Percentiles rank a stretch among this genome's conserved stretches.
phyloP scores from a whole-genome alignment of 768 basidiomycete genomes.

The Mrakia gelida region DNA sequence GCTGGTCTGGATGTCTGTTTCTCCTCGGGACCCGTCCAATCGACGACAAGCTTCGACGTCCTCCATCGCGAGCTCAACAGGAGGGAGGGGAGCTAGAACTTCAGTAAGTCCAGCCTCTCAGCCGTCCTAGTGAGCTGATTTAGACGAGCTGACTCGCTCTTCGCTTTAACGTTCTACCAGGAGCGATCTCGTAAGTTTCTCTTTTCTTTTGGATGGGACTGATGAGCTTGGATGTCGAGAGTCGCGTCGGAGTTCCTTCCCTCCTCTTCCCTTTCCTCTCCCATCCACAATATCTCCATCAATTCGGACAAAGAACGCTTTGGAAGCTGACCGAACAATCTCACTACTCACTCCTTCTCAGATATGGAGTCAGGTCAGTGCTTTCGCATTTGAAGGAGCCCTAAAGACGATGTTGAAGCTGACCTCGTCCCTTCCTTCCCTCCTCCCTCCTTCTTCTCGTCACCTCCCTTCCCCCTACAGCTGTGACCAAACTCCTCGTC shows the following conservation, averaged over 20 bases:
- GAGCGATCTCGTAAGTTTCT: neutral
- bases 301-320: neutral
- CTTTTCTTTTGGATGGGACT: neutral
- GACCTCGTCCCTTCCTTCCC: neutral
- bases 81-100: neutral
- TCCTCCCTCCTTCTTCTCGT: neutral
- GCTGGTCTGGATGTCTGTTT: slow-evolving; percentile 13
- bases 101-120: neutral
- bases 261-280: neutral
- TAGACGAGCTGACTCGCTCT: neutral
- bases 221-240: neutral
- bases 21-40: neutral
- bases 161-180: neutral
- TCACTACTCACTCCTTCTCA: neutral
- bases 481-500: slow-evolving; percentile 86
- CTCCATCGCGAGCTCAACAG: slow-evolving; percentile 6
- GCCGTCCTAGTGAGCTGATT: too few relatives aligned
- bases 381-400: neutral
- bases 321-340: too few relatives aligned
- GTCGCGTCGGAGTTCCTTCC: neutral
- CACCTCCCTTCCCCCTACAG: slow-evolving; percentile 36
- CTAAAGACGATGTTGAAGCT: neutral
- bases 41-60: slow-evolving; percentile 13
- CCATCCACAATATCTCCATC: neutral
- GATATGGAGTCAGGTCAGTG: neutral